These are phyloP conservation scores for Kondoa malvinella DNA, from an alignment of 768 basidiomycete species.

Conservation along the genomic window DNA sequence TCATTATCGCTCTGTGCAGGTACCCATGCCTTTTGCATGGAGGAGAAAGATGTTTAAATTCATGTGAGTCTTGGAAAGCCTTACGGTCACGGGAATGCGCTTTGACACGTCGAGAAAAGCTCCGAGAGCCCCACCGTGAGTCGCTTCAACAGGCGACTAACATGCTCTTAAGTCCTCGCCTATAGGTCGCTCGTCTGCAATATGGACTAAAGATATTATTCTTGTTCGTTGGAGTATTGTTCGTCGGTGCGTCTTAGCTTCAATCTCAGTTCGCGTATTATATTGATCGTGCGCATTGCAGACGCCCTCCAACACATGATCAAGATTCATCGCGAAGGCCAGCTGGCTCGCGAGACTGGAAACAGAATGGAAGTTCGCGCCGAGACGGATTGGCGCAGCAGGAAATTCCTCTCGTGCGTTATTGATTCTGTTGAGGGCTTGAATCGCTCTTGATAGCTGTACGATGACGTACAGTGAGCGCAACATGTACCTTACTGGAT, in stretches of 20 bases:
- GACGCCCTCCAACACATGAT: slow-evolving; percentile 20
- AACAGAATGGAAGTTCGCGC: slow-evolving; percentile 43
- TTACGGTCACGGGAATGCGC: neutral
- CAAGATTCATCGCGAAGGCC: slow-evolving; percentile 14
- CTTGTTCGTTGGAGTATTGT: slow-evolving; percentile 19
- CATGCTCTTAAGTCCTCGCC: neutral
- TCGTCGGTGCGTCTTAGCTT: slow-evolving; percentile 10
- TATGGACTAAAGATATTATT: slow-evolving; percentile 15
- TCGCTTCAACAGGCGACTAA: neutral
- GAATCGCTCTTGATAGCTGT: slow-evolving; percentile 5
- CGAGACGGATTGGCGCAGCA: slow-evolving; percentile 75
- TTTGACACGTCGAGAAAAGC: neutral
- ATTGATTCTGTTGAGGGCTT: neutral
- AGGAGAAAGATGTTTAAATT: slow-evolving; percentile 15
- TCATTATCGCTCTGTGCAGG: neutral
- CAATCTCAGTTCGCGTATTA: neutral
- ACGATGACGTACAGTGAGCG: slow-evolving; percentile 43
- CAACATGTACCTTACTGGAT: slow-evolving; percentile 67
- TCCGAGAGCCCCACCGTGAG: slow-evolving; percentile 9
- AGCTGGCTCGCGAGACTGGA: slow-evolving; percentile 14
- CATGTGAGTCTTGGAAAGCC: slow-evolving; percentile 14
- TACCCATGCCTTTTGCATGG: slow-evolving; percentile 15
- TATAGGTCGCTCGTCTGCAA: neutral
- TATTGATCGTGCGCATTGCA: neutral
- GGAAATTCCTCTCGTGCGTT: slow-evolving; percentile 71